phyloP scores from a whole-genome alignment of 1,284 basidiomycete genomes.

The Dichomitus squalens region DNA sequence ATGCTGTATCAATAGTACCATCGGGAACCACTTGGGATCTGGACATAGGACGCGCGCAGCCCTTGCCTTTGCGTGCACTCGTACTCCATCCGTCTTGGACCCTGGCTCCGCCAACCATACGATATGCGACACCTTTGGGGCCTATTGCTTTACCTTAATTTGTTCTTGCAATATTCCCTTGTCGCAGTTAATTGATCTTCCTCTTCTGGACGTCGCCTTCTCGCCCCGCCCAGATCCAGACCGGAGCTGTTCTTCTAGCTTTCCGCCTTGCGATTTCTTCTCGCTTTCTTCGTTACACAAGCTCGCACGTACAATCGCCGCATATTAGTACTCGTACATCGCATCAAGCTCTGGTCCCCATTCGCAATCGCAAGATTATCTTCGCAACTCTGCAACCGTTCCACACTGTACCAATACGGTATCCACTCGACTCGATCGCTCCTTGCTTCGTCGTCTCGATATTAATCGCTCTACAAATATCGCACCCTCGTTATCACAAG shows the following conservation, averaged over 20 bases:
- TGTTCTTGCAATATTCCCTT: neutral
- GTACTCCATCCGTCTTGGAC: neutral
- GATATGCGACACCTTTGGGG: neutral
- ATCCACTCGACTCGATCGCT: constrained; percentile 10
- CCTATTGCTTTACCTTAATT: neutral
- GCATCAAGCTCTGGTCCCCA: neutral
- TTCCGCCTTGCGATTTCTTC: neutral
- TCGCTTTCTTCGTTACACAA: neutral
- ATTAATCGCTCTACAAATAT: constrained; percentile 15
- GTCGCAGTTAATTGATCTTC: neutral
- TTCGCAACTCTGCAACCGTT: neutral
- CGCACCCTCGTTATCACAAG: constrained; percentile 15
- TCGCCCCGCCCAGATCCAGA: neutral
- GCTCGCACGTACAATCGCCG: neutral
- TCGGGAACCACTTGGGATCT: neutral
- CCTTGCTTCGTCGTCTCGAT: constrained; percentile 7
- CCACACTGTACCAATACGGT: constrained; percentile 4
- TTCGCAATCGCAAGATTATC: neutral
- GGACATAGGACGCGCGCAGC: neutral
- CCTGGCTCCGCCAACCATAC: neutral
- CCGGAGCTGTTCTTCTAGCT: neutral
- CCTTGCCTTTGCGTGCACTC: neutral
- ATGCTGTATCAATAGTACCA: constrained; percentile 20
- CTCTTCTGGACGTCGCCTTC: neutral
- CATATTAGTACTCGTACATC: constrained; percentile 13